These are phyloP conservation scores for Quercus tomentella DNA, from an alignment of 331 rosid species.

Conservation along the genomic window DNA sequence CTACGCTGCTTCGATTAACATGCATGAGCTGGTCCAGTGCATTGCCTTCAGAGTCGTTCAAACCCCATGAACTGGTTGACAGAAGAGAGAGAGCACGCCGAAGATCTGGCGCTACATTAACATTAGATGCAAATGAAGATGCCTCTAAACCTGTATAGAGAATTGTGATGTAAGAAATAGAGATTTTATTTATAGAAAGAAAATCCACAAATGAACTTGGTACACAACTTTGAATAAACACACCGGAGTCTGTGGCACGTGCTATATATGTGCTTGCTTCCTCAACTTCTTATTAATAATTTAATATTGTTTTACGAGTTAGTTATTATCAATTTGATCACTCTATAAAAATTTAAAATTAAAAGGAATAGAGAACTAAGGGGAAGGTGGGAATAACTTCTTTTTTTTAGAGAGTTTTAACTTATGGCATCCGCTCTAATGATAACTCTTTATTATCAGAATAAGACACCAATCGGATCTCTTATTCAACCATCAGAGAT, in stretches of 20 bases:
- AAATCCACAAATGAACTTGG: neutral
- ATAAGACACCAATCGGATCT: accelerated
- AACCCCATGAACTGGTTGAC: conserved; percentile 78
- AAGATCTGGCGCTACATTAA: conserved; percentile 41
- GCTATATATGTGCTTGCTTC: neutral
- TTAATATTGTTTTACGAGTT: neutral
- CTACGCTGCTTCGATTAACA: neutral
- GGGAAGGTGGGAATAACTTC: neutral
- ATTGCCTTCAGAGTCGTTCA: conserved; percentile 33
- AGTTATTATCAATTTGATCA: neutral
- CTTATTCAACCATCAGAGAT: too few species aligned
- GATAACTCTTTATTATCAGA: too few species aligned
- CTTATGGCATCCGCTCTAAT: accelerated
- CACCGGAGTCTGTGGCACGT: neutral
- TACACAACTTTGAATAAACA: neutral
- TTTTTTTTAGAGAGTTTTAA: too few species aligned
- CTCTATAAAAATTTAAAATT: neutral
- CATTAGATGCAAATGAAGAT: conserved; percentile 30
- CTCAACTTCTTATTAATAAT: neutral
- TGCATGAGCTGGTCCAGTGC: conserved; percentile 29
- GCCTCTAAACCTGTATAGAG: conserved; percentile 57
- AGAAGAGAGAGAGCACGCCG: conserved; percentile 99
- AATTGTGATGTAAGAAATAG: neutral
- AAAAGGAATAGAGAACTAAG: neutral
- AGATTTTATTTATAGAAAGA: neutral